Evolutionary conservation across 305 asterid genomes (phyloP).

Genomic region (Fraxinus ornus): DNA sequence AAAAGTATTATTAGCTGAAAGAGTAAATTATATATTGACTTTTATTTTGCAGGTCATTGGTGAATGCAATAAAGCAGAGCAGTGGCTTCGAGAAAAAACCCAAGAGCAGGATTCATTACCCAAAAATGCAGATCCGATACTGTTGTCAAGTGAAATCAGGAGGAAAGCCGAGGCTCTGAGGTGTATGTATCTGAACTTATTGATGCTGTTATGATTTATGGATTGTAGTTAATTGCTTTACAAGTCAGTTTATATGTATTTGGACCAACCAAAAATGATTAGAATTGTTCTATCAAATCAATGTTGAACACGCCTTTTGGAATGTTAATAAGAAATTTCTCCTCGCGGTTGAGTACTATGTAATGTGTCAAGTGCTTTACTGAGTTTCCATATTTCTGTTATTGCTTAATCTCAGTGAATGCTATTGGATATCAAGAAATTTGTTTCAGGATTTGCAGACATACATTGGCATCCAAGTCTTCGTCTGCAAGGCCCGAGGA

Average conservation of each 20-base stretch:
- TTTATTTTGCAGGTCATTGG: slow-evolving; percentile 51
- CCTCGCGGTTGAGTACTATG: neutral
- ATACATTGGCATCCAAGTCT: slow-evolving; percentile 41
- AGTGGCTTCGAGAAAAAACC: slow-evolving; percentile 71
- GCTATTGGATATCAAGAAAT: slow-evolving; percentile 14
- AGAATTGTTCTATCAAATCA: neutral
- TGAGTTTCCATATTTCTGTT: neutral
- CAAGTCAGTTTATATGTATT: neutral
- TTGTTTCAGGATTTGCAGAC: slow-evolving; percentile 69
- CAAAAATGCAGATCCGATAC: slow-evolving; percentile 73
- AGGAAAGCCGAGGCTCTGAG: slow-evolving; percentile 59
- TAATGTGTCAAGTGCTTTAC: neutral
- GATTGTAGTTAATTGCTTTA: neutral
- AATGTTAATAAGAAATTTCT: neutral
- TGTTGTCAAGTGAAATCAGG: slow-evolving; percentile 68
- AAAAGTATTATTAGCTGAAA: slow-evolving; percentile 6
- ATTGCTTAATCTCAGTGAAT: slow-evolving; percentile 10
- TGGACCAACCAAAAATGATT: neutral
- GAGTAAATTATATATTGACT: slow-evolving; percentile 12
- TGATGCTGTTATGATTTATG: slow-evolving; percentile 12
- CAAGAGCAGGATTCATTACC: slow-evolving; percentile 79
- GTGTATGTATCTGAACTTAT: slow-evolving; percentile 54
- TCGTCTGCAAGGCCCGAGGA: slow-evolving; percentile 38
- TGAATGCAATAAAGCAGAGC: slow-evolving; percentile 80
- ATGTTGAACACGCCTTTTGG: slow-evolving; percentile 11